These are phyloP conservation scores for Dictyostelium purpureum DNA, from an alignment of 78 protist genomes.

Conservation along the genomic window DNA sequence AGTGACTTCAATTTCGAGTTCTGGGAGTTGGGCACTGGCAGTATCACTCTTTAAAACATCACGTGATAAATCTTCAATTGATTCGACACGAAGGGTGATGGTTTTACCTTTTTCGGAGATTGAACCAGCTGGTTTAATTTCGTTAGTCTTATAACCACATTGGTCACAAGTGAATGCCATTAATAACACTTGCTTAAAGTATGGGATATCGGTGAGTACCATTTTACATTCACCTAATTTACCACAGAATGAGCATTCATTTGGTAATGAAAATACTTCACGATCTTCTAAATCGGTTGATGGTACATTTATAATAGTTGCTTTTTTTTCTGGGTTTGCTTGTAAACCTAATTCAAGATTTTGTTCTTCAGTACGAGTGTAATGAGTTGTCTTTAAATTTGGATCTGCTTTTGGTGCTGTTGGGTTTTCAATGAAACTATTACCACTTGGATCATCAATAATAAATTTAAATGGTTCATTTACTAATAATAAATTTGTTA, in stretches of 20 bases:
- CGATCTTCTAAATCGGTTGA: not conserved
- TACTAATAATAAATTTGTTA: conserved; percentile 20
- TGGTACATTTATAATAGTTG: too few relatives aligned
- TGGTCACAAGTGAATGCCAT: conserved; percentile 90
- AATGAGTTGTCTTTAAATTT: conserved; percentile 36
- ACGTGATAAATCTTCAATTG: conserved; percentile 87
- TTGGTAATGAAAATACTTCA: conserved; percentile 29
- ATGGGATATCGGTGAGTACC: conserved; percentile 88
- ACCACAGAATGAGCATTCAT: conserved; percentile 58
- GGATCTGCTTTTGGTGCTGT: conserved; percentile 74
- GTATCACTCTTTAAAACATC: conserved; percentile 91
- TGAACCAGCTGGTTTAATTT: conserved; percentile 93
- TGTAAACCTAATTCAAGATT: conserved; percentile 58
- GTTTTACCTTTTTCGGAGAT: conserved; percentile 83
- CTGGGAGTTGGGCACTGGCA: conserved; percentile 84
- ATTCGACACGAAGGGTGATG: conserved; percentile 68
- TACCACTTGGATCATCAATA: conserved; percentile 93
- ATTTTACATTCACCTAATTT: conserved; percentile 34
- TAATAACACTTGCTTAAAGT: conserved; percentile 92
- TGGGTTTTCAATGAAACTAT: conserved; percentile 88
- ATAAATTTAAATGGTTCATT: conserved; percentile 84
- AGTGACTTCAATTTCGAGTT: conserved; percentile 81
- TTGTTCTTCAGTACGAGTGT: conserved; percentile 79
- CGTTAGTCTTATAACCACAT: conserved; percentile 91
- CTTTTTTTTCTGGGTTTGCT: not conserved